Evolutionary conservation across 208 protist genomes (phyloP).

Genomic region (Vickermania ingenoplastis): DNA sequence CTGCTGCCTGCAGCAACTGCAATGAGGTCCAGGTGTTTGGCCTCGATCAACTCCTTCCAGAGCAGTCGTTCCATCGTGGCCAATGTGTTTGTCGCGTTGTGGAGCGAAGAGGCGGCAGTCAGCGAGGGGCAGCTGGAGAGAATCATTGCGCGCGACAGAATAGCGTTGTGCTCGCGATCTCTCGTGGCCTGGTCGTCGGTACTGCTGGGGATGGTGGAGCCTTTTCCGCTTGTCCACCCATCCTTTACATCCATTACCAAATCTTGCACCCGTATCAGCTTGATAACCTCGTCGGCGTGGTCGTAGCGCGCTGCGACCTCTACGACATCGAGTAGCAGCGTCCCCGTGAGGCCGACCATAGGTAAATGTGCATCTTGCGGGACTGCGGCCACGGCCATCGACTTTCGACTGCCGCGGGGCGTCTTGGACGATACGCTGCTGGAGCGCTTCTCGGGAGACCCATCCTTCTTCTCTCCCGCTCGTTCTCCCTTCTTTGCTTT

Average conservation of each 20-base stretch:
- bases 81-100: slow-evolving; percentile 17
- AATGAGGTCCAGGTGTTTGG: slow-evolving; percentile 43
- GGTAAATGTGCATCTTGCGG: too few species aligned
- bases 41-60: slow-evolving; percentile 43
- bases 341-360: slow-evolving; percentile 12
- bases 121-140: slow-evolving; percentile 30
- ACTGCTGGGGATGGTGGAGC: neutral
- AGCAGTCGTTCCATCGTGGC: slow-evolving; percentile 27
- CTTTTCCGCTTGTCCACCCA: neutral
- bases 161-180: slow-evolving; percentile 8
- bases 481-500: neutral
- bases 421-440: neutral
- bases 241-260: neutral
- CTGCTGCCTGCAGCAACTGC: slow-evolving; percentile 59
- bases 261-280: slow-evolving; percentile 26
- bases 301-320: slow-evolving; percentile 75
- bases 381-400: neutral
- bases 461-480: neutral
- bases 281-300: slow-evolving; percentile 30
- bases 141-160: slow-evolving; percentile 4
- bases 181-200: neutral
- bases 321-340: slow-evolving; percentile 47
- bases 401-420: neutral
- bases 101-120: slow-evolving; percentile 9
- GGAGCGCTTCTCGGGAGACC: neutral